Conservation (phyloP, 148 eudicot genomes). For the Beta vulgaris region DNA sequence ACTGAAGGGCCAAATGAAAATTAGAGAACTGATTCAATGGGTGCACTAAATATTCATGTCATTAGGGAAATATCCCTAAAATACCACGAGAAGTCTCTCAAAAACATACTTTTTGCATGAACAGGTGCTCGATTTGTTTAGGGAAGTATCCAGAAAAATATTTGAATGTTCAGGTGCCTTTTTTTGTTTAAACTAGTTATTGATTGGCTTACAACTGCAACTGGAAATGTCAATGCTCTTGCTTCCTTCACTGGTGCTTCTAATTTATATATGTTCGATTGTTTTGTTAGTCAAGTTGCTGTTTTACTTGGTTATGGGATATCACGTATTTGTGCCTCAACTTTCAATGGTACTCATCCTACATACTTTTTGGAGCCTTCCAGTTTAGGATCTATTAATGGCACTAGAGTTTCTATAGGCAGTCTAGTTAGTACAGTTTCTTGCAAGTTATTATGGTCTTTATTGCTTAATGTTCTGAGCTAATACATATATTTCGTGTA, state of each 20-base stretch:
- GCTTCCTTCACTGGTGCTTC: constrained; percentile 73
- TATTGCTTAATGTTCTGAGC: neutral
- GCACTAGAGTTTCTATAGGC: neutral
- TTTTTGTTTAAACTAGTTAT: constrained; percentile 87
- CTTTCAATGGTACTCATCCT: constrained; percentile 74
- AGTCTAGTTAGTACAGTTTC: neutral
- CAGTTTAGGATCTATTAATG: neutral
- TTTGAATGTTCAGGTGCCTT: constrained; percentile 93
- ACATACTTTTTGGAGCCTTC: constrained; percentile 1
- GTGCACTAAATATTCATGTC: too few relatives aligned
- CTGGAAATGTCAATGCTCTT: constrained; percentile 74
- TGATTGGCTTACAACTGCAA: constrained; percentile 84
- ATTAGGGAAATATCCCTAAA: too few relatives aligned
- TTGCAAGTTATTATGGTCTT: neutral
- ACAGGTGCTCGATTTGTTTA: too few relatives aligned
- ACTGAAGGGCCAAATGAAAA: too few relatives aligned
- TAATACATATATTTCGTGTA: constrained; percentile 33
- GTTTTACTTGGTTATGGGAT: constrained; percentile 89
- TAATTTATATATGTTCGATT: constrained; percentile 63
- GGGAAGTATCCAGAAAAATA: too few relatives aligned
- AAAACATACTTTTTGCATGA: too few relatives aligned
- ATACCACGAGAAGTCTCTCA: too few relatives aligned
- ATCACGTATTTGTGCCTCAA: constrained; percentile 78
- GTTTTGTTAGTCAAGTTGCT: constrained; percentile 88
- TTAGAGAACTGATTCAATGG: too few relatives aligned